Evolutionary conservation across 1,284 basidiomycete species (phyloP).

Genomic region (Ceratobasidium sp.): DNA sequence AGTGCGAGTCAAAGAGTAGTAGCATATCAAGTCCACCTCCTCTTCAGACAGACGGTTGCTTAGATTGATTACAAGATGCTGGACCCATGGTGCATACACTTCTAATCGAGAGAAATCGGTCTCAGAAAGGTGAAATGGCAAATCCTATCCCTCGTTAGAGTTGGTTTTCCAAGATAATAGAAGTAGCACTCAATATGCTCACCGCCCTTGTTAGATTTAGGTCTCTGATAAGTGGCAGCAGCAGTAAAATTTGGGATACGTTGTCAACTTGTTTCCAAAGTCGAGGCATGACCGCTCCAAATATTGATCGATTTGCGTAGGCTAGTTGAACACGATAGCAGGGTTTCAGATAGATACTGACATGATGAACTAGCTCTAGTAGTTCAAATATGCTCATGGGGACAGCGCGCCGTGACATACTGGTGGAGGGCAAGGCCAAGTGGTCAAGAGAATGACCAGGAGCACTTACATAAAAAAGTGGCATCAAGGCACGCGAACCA

Average conservation of each 20-base stretch:
- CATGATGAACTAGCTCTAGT: not conserved
- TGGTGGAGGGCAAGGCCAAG: not conserved
- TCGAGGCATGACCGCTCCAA: not conserved
- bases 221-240: not conserved
- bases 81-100: slow-evolving; percentile 3
- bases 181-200: no score
- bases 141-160: no score
- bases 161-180: no score
- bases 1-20: not conserved
- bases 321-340: not conserved
- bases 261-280: not conserved
- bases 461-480: no score
- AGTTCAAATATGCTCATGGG: not conserved
- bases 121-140: not conserved
- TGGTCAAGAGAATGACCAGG: no score
- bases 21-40: not conserved
- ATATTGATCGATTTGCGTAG: not conserved
- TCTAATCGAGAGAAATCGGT: not conserved
- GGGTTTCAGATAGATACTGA: not conserved
- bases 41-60: not conserved
- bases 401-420: not conserved
- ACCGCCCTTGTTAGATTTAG: no score
- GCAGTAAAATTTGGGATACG: not conserved
- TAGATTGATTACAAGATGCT: not conserved
- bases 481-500: no score